Evolutionary conservation across 2,329 filamentous ascomycete genomes (phyloP).

Genomic region (Biscogniauxia sp.): DNA sequence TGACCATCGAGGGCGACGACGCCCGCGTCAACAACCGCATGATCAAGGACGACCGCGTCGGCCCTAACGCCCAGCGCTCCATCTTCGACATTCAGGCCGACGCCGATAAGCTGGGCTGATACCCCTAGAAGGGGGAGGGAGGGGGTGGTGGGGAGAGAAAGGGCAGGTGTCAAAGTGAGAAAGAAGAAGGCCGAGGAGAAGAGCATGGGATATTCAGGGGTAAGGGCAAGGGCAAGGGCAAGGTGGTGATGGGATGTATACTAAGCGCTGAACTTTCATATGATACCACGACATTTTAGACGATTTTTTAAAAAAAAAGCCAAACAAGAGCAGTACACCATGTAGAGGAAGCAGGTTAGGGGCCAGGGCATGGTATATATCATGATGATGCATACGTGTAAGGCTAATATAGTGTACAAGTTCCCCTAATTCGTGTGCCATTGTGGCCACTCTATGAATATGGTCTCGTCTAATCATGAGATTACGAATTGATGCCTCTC

Average conservation of each 20-base stretch:
- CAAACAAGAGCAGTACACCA: background rate
- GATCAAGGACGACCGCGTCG: slow-evolving; percentile 85
- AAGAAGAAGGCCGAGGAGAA: background rate
- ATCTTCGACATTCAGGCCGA: slow-evolving; percentile 77
- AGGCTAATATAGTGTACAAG: slow-evolving; percentile 14
- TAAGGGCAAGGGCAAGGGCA: background rate
- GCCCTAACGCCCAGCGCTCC: slow-evolving; percentile 55
- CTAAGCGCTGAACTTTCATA: slow-evolving; percentile 28
- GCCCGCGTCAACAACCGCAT: slow-evolving; percentile 82
- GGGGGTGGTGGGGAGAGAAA: background rate
- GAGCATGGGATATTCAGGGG: background rate
- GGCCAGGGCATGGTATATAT: too few relatives aligned
- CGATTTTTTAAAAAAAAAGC: slow-evolving; percentile 8
- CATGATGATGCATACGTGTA: slow-evolving; percentile 8
- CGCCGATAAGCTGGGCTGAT: slow-evolving; percentile 71
- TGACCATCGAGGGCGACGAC: slow-evolving; percentile 91
- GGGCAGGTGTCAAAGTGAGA: background rate
- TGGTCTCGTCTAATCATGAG: background rate
- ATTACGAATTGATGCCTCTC: background rate
- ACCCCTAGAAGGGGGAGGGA: too few relatives aligned
- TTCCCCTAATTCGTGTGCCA: slow-evolving; percentile 7
- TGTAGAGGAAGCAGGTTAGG: background rate
- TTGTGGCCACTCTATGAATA: background rate
- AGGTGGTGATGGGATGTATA: slow-evolving; percentile 10
- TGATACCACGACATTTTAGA: slow-evolving; percentile 32